These are phyloP conservation scores for Biancaea sappan DNA, from an alignment of 306 rosid species.

Conservation along the genomic window DNA sequence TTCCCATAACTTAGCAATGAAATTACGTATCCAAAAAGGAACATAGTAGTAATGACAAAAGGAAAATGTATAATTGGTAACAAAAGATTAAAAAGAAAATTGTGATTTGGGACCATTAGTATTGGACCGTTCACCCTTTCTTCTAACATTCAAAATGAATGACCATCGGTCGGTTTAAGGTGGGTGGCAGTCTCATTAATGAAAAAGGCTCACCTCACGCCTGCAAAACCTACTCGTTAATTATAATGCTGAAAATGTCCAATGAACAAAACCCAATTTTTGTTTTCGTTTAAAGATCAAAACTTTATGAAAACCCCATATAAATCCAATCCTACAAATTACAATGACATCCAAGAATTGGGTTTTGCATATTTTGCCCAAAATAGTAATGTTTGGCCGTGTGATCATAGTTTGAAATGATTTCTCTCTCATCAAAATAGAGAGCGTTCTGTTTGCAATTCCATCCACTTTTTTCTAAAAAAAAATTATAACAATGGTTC, in stretches of 20 bases:
- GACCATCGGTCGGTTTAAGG: constrained; percentile 35
- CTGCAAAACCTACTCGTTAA: constrained; percentile 44
- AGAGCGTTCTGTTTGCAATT: too few relatives aligned
- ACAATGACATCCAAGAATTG: neutral
- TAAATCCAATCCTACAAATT: neutral
- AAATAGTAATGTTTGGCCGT: neutral
- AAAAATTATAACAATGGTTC: too few relatives aligned
- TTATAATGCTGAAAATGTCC: constrained; percentile 26
- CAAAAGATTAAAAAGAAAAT: constrained; percentile 3
- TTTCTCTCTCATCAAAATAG: too few relatives aligned
- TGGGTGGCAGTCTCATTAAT: constrained; percentile 46
- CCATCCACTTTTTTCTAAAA: too few relatives aligned
- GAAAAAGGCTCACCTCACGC: constrained; percentile 29
- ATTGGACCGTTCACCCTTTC: constrained; percentile 15
- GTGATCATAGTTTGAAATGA: neutral
- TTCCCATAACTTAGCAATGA: neutral
- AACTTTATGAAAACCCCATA: neutral
- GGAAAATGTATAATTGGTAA: neutral
- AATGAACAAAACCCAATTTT: neutral
- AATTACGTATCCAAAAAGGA: neutral
- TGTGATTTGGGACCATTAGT: constrained; percentile 35
- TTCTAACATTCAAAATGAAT: constrained; percentile 25
- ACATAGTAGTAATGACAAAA: neutral
- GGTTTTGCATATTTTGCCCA: neutral
- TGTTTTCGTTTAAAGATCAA: too few relatives aligned